phyloP scores from a whole-genome alignment of 73 alveolate genomes.

The Paramecium pentaurelia region DNA sequence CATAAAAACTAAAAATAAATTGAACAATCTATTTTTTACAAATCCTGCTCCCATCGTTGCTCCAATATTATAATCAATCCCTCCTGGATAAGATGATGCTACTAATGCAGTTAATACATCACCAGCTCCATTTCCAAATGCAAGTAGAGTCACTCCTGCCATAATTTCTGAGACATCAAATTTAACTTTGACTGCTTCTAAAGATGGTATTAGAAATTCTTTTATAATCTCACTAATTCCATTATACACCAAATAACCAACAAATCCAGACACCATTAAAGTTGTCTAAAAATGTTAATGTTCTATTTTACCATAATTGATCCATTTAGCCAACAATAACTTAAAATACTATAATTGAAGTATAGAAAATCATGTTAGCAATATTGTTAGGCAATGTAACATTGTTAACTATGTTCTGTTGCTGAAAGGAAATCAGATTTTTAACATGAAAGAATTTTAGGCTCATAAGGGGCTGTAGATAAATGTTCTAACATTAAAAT shows the following conservation, averaged over 20 bases:
- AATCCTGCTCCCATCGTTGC: conserved; percentile 42
- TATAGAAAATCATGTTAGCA: background rate
- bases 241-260: conserved; percentile 37
- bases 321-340: conserved; percentile 16
- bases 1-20: conserved; percentile 19
- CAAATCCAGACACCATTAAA: background rate
- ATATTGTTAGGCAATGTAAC: background rate
- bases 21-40: background rate
- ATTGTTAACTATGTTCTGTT: background rate
- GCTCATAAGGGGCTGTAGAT: background rate
- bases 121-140: conserved; percentile 48
- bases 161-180: background rate
- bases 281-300: background rate
- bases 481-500: conserved; percentile 7
- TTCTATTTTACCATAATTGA: background rate
- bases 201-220: conserved; percentile 2
- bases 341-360: conserved; percentile 6
- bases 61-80: conserved; percentile 31
- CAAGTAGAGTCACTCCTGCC: conserved; percentile 31
- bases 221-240: background rate
- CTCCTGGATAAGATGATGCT: conserved; percentile 47
- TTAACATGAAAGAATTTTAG: background rate
- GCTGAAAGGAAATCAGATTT: background rate
- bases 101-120: conserved; percentile 33
- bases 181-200: background rate